Base-by-base conservation (phyloP, 441 rosid species). In the Iberis amara region DNA sequence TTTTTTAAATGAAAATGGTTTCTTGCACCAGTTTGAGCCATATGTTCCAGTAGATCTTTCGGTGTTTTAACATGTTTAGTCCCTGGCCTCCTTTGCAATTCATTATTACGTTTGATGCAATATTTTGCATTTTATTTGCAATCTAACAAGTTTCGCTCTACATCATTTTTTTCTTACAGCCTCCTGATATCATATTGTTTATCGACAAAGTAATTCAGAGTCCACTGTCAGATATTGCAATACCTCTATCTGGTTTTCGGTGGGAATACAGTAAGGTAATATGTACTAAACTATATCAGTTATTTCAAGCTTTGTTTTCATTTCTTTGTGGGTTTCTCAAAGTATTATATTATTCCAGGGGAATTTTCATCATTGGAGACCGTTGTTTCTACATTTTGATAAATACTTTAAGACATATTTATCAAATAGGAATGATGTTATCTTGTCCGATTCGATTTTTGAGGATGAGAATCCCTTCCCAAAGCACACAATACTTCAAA, bases 311-410 rank as follows among this genome's bases (percentile, higher is more conserved):
- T 18, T 18, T 18, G 57, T 59, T 38, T 23, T 44, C 36, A 24
- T 38, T 24, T 10, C 33, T 32, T 14, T 36, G 31, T 65, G 52
- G 30, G 32, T 55, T 11, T 38, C 82, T 72, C 68, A 74, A 62
- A 37, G 10, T 4, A 45, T 59, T 44, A 48, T 63, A 76, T 71
- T 32, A 47, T 46, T 69, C 21, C 84, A 92, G 99, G 99, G 99
- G 10, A 92, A 84, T 73, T 92, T 86, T 68, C 92, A 86, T 79
- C 99, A 92, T 72, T 92, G 99, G 99, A 82, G 95, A 74, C 97
- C 95, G 2, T 60, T 92, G 62, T 89, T 92, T 81, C 80, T 84
- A 52, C 96, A 89, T 76, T 92, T 92, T 64, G 99, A 86, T 62
- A 76, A 77, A 52, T 92, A 92, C 71, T 84, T 92, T 79, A 89